Conservation (phyloP, 2,329 filamentous ascomycete species). For the Lasiodiplodia hormozganensis region DNA sequence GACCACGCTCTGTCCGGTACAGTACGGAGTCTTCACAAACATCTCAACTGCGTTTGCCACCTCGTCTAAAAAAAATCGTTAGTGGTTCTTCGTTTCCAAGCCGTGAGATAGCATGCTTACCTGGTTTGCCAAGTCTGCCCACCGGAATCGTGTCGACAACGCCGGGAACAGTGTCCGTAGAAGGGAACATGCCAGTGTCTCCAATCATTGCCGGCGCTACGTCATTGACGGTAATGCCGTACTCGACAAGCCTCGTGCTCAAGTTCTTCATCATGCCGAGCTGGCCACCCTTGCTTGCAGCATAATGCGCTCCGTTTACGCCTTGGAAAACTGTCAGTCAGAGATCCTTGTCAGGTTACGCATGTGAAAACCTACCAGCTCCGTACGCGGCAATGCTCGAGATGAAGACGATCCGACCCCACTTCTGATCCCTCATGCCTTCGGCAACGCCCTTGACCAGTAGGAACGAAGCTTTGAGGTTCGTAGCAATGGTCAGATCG, state of each 20-base stretch:
- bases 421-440: constrained; percentile 64
- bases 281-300: constrained; percentile 67
- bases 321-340: constrained; percentile 52
- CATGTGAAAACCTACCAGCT: constrained; percentile 46
- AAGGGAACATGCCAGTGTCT: constrained; percentile 44
- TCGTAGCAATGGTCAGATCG: constrained; percentile 67
- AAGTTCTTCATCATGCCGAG: constrained; percentile 72
- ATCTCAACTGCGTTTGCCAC: constrained; percentile 38
- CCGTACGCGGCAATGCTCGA: constrained; percentile 69
- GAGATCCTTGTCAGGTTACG: constrained; percentile 56
- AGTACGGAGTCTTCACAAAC: constrained; percentile 38
- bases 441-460: constrained; percentile 66
- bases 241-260: constrained; percentile 63
- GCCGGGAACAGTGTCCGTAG: constrained; percentile 33
- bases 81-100: not conserved
- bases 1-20: constrained; percentile 38
- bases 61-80: not conserved
- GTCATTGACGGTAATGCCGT: constrained; percentile 71
- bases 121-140: constrained; percentile 36
- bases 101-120: not conserved
- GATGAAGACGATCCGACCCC: constrained; percentile 70
- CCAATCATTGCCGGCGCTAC: constrained; percentile 75
- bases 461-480: constrained; percentile 68
- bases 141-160: constrained; percentile 36
- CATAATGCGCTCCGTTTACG: constrained; percentile 55